phyloP scores from a whole-genome alignment of 2,329 filamentous ascomycete genomes.

The Pseudomassariella vexata region DNA sequence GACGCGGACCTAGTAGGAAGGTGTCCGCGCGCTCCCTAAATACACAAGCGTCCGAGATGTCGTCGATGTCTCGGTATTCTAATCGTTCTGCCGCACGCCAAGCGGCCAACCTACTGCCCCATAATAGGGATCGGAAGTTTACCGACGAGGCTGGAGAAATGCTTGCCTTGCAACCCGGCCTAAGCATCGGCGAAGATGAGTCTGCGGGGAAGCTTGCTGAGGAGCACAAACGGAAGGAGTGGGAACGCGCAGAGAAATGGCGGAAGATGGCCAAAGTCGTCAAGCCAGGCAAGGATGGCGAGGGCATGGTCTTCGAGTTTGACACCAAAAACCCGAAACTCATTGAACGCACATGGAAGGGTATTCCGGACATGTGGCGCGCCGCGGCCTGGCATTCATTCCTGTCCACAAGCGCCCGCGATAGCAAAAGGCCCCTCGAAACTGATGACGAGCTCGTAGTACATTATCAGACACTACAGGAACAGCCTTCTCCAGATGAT shows the following conservation, averaged over 20 bases:
- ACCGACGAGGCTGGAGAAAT: constrained; percentile 64
- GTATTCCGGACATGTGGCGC: constrained; percentile 94
- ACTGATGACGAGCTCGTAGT: constrained; percentile 67
- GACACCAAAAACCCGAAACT: constrained; percentile 78
- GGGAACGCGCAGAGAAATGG: constrained; percentile 60
- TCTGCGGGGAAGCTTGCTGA: constrained; percentile 46
- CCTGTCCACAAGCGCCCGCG: constrained; percentile 68
- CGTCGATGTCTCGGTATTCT: constrained; percentile 44
- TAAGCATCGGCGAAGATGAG: constrained; percentile 52
- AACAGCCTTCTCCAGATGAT: constrained; percentile 76
- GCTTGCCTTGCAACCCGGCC: constrained; percentile 53
- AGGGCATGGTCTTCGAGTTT: constrained; percentile 68
- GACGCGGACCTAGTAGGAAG: constrained; percentile 46
- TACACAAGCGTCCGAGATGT: constrained; percentile 49
- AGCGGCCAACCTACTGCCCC: constrained; percentile 53
- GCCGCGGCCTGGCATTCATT: constrained; percentile 94
- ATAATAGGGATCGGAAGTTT: constrained; percentile 55
- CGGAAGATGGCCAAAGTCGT: constrained; percentile 58
- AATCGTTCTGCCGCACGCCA: constrained; percentile 51
- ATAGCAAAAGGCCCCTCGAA: constrained; percentile 49
- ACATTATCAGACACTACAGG: constrained; percentile 67
- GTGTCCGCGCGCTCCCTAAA: constrained; percentile 53
- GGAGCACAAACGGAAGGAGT: constrained; percentile 56
- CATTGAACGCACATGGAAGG: constrained; percentile 92
- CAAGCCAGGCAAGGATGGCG: constrained; percentile 42